A percentile compares a stretch with the other conserved stretches of the same genome.
Evolutionary conservation across 345 rosid species (phyloP).

Genomic region (Tarenaya hassleriana): DNA sequence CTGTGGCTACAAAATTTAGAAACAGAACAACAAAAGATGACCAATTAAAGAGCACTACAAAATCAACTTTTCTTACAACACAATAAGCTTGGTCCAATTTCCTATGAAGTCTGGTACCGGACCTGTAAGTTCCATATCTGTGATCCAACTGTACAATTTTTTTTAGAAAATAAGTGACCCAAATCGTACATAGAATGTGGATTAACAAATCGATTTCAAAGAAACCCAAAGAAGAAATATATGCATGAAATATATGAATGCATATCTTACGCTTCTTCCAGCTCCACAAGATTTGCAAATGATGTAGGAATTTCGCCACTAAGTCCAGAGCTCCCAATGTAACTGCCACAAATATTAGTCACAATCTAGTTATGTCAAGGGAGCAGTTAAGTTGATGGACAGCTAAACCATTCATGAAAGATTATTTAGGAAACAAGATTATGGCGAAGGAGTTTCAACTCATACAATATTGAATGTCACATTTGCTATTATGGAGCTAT

Average conservation of each 20-base stretch:
- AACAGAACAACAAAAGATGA: slow-evolving; percentile 2
- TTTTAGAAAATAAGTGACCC: background rate
- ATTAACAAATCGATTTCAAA: slow-evolving; percentile 6
- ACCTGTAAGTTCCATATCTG: slow-evolving; percentile 41
- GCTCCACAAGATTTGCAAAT: slow-evolving; percentile 33
- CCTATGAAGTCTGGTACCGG: slow-evolving; percentile 53
- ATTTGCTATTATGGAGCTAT: background rate
- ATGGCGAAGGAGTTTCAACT: background rate
- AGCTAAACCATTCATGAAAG: no score
- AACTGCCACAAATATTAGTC: slow-evolving; percentile 32
- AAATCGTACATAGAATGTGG: background rate
- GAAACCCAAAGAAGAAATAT: background rate
- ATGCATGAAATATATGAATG: background rate
- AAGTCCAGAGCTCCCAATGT: slow-evolving; percentile 48
- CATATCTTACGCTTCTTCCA: slow-evolving; percentile 24
- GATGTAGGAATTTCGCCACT: slow-evolving; percentile 50
- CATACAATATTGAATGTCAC: background rate
- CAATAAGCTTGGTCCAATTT: slow-evolving; percentile 39
- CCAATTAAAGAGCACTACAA: background rate
- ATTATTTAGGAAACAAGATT: background rate
- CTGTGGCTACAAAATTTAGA: background rate
- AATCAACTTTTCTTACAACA: slow-evolving; percentile 34
- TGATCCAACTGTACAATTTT: slow-evolving; percentile 34
- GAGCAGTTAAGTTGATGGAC: no score
- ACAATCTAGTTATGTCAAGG: no score